Evolutionary conservation across 164 flowering plant species (phyloP).

Genomic region (Magnolia sinica): DNA sequence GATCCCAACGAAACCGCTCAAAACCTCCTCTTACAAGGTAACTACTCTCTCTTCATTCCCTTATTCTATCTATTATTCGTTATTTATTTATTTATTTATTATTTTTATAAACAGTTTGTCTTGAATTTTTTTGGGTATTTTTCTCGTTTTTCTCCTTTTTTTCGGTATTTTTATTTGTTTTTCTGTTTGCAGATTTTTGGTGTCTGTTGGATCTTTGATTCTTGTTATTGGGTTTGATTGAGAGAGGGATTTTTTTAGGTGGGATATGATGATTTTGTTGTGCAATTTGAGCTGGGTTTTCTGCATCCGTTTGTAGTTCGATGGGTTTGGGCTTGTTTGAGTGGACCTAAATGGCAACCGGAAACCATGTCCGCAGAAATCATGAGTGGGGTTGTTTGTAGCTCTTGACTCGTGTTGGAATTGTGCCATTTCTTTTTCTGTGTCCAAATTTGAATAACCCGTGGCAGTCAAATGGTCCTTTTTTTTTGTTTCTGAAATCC

Average conservation of each 20-base stretch:
- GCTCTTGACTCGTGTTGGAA: background rate
- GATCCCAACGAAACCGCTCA: conserved; percentile 91
- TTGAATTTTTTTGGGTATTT: background rate
- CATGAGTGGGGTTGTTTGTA: background rate
- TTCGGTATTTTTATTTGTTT: too few relatives aligned
- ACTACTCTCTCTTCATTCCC: background rate
- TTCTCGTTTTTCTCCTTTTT: background rate
- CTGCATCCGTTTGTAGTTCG: background rate
- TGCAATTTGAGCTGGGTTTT: background rate
- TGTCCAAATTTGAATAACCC: background rate
- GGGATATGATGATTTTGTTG: background rate
- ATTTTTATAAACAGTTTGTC: too few relatives aligned
- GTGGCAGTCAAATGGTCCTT: background rate
- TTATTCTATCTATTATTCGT: too few relatives aligned
- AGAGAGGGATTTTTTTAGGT: background rate
- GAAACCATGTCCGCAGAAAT: background rate
- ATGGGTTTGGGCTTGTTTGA: background rate
- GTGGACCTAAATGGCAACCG: background rate
- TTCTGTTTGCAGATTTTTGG: background rate
- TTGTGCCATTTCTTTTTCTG: background rate
- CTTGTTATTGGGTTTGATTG: background rate
- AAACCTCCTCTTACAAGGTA: conserved; percentile 71
- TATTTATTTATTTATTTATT: too few relatives aligned
- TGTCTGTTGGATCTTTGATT: background rate
- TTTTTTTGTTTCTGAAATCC: background rate